Base-by-base conservation (phyloP, 345 rosid species). In the Cardiospermum halicacabum region DNA sequence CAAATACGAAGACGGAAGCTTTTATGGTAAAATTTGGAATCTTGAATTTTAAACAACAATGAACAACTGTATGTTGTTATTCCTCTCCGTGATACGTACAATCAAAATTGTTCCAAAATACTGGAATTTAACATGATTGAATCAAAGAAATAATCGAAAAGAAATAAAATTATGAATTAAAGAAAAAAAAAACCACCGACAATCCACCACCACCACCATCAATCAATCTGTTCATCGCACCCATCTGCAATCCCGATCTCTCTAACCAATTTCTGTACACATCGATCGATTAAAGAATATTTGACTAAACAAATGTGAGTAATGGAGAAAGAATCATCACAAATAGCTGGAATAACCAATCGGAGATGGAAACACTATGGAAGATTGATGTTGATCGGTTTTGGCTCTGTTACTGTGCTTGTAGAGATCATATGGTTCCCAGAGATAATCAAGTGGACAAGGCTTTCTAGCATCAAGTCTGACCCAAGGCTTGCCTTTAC, bases 401-500 rank as follows among this genome's bases (percentile, higher is more conserved):
- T 75, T 75, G 68, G 60, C 65, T 24, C 62, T 66, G 37, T 48
- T 58, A 27, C 55, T 69, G 39, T 51, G 65, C 53, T 76, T 70
- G 68, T 68, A 81, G 7, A 92, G 79, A 75, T 93, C 98, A 53
- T 88, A 93, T 0, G 95, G 96, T 62, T 82, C 74, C 98, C 98
- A 93, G 0, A 93, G 74, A 77, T 75, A 69, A 82, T 93, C 98
- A 36, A 90, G 55, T 2, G 85, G 84, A 63, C 98, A 93, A 0
- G 98, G 87, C 47, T 82, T 88, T 65, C 70, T 69, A n/a, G 75
- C 83, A 58, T 93, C 98, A 4, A 93, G 85, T 25, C 98, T 74
- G 0, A 74, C 89, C 98, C 98, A 93, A 0, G 98, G 98, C 71
- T 93, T 93, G 62, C 98, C 98, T 74, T 93, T 90, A 16, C 98